Evolutionary conservation across 2,329 filamentous ascomycete genomes (phyloP).

Genomic region (Colletotrichum agaves): DNA sequence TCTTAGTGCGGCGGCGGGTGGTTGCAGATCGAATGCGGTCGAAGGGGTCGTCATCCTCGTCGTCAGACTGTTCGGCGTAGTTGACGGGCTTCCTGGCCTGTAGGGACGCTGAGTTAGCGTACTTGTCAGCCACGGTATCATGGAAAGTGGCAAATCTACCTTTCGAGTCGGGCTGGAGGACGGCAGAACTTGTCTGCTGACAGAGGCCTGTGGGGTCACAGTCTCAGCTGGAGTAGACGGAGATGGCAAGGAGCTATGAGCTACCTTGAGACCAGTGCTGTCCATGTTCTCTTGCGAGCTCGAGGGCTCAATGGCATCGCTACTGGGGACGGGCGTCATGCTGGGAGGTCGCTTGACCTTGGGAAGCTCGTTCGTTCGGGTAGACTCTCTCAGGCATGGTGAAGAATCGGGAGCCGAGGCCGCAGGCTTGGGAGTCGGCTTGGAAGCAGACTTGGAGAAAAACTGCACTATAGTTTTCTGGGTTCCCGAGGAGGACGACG

Average conservation of each 20-base stretch:
- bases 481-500: slow-evolving; percentile 44
- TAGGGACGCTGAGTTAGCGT: neutral
- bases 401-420: slow-evolving; percentile 47
- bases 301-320: slow-evolving; percentile 75
- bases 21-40: slow-evolving; percentile 53
- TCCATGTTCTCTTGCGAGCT: slow-evolving; percentile 75
- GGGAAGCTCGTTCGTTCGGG: slow-evolving; percentile 56
- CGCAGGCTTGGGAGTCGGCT: slow-evolving; percentile 47
- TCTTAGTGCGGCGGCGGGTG: slow-evolving; percentile 52
- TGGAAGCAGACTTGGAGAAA: slow-evolving; percentile 52
- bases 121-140: neutral
- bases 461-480: slow-evolving; percentile 58
- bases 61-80: slow-evolving; percentile 88
- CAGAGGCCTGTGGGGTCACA: slow-evolving; percentile 53
- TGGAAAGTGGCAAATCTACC: slow-evolving; percentile 57
- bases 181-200: slow-evolving; percentile 53
- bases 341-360: slow-evolving; percentile 53
- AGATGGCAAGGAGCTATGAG: slow-evolving; percentile 60
- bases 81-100: slow-evolving; percentile 71
- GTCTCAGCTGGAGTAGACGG: slow-evolving; percentile 55
- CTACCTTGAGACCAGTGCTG: slow-evolving; percentile 59
- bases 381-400: slow-evolving; percentile 54
- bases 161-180: slow-evolving; percentile 82
- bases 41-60: slow-evolving; percentile 82
- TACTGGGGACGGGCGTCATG: slow-evolving; percentile 82